phyloP scores from a whole-genome alignment of 163 green algal species.

The Chloromonas sp. region DNA sequence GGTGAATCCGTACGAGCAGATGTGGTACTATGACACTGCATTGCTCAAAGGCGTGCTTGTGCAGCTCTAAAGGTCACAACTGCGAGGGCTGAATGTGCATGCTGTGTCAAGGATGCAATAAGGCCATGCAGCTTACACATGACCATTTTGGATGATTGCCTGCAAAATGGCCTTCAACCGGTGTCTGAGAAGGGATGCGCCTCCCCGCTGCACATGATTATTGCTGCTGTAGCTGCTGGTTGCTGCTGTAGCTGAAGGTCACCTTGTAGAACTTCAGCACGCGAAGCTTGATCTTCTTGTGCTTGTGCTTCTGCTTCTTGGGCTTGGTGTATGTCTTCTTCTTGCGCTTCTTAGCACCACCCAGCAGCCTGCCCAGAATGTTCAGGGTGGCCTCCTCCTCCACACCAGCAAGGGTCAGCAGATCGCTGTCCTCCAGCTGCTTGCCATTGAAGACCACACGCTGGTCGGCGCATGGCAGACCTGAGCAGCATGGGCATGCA shows the following conservation, averaged over 20 bases:
- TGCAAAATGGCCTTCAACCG: too few species aligned
- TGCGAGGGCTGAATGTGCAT: too few species aligned
- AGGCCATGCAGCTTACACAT: too few species aligned
- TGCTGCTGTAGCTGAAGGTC: neutral
- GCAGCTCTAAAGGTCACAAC: too few species aligned
- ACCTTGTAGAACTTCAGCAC: constrained; percentile 99
- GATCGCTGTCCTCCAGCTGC: constrained; percentile 61
- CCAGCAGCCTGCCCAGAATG: constrained; percentile 73
- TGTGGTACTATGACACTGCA: too few species aligned
- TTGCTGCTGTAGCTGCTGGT: too few species aligned
- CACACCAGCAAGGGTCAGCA: constrained; percentile 45
- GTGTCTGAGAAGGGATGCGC: too few species aligned
- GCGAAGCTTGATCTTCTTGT: constrained; percentile 98
- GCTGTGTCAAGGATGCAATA: too few species aligned
- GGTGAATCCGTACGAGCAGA: too few species aligned
- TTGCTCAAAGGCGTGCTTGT: too few species aligned
- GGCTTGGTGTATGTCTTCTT: constrained; percentile 99
- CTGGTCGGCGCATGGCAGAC: constrained; percentile 59
- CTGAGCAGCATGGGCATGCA: constrained; percentile 24
- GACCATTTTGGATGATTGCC: too few species aligned
- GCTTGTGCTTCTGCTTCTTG: constrained; percentile 99
- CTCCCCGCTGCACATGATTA: too few species aligned
- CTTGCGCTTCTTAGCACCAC: constrained; percentile 99
- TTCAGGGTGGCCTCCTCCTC: constrained; percentile 49
- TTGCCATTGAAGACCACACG: constrained; percentile 76